Evolutionary conservation across 768 basidiomycete genomes (phyloP), one percentile per base, ranked within the genome.

Genomic region (Coprinopsis sp.): DNA sequence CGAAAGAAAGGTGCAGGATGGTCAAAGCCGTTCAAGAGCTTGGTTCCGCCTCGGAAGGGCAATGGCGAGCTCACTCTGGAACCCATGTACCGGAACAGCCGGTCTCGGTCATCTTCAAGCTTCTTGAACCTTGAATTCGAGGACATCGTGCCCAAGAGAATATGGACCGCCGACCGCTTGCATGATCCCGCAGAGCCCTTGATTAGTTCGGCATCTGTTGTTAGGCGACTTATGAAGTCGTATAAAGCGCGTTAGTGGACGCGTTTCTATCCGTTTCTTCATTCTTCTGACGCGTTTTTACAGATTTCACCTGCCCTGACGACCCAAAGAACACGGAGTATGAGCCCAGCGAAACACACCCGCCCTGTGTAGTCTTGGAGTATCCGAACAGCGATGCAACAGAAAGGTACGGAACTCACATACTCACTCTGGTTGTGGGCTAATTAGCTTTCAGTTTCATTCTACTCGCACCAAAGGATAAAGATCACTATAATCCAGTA

Each of bases 401-500:
- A 45, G 89, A 91, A 71, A 74, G 73, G 89, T 90, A 44, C 50
- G 67, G 61, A 21, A 39, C 42, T 19, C 30, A 36, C n/a, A n/a
- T n/a, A 19, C 36, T 38, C 3, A 36, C 33, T 24, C 18, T 29
- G 36, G 12, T 16, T 45, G 12, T 23, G 28, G 30, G 28, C 13
- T 37, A 42, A 39, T 31, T 27, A 51, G 28, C 42, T 43, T 51
- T 11, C 47, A 90, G 87, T 61, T 91, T 81, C 67, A 75, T 87
- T 51, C 73, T 91, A 49, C 74, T 91, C 43, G 80, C 75, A 34
- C 90, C 90, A 24, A 87, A 82, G 57, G 89, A 92, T 70, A 81
- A 81, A 54, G 88, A 92, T 55, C 87, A 91, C 54, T 92, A 91
- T 64, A 85, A 87, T 59, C 90, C 90, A 12, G 83, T 92, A 46